Evolutionary conservation across 78 protist species (phyloP), one percentile per base, ranked within the genome.

Genomic region (Dictyostelium intermedium): DNA sequence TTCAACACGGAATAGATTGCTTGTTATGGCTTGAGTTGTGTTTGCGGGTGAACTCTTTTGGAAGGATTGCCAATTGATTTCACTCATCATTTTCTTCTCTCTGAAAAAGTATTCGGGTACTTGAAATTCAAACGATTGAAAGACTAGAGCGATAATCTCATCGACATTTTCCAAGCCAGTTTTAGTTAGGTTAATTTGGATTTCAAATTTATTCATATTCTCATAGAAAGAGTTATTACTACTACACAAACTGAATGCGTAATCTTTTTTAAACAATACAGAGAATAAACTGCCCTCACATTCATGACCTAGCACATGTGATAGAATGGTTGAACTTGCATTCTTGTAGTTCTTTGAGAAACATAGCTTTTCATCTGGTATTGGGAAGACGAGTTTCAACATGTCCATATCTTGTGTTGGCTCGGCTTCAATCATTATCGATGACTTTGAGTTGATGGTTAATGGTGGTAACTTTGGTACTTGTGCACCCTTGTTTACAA

Each of bases 301-400:
- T 61, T 92, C 96, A 30, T 92, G 96, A 1, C 96, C 96, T 5
- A 89, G 7, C 2, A 89, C 20, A 35, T 80, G 85, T 1, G 85
- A 43, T 1, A 80, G n/a, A 7, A 89, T 39, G 66, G 39, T 8
- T 2, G 27, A 2, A 7, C 61, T 32, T 34, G 66, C 3, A n/a
- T 69, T 39, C 43, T 69, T 83, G 83, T 77, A 80, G 4, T 61
- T 23, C 27, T 34, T n/a, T 20, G 25, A 77, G 32, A 80, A 41
- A 16, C n/a, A 37, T 14, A 20, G 9, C 20, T 41, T 14, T 23
- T 9, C 16, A 63, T 78, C 72, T 1, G 91, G 79, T 14, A 86
- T 78, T 35, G 92, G 83, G 70, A 80, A 80, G 14, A 32, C 45
- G 5, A 72, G 18, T 72, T 72, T 39, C 18, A 34, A 35, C 20